Evolutionary conservation across 2,329 filamentous ascomycete species (phyloP), one percentile per base, ranked within the genome.

Genomic region (Penicillium brasilianum): DNA sequence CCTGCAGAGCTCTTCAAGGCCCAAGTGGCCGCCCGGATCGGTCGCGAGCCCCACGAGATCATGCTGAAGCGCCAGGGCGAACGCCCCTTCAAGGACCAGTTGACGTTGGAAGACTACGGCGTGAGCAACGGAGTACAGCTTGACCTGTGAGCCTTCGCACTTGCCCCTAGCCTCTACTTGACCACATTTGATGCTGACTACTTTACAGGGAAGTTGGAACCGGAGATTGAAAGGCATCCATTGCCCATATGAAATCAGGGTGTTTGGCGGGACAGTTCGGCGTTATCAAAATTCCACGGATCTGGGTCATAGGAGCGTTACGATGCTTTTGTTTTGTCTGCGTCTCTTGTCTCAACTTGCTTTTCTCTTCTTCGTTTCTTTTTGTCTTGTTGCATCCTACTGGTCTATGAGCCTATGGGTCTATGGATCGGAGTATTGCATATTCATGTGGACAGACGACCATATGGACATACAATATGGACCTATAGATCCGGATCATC

Each of bases 31-130:
- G 91, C 91, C 43, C 87, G 90, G 64, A 96, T 97, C 70, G 94
- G 94, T 1, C 87, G 94, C 37, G 89, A 96, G 69, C 90, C 93
- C 48, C 91, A 94, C 72, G 92, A 97, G 80, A 97, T 98, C 66
- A 83, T 97, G 79, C 78, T 98, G 61, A 95, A 96, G 82, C 84
- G 94, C 68, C 94, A 98, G 78, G 92, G 93, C 13, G 92, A 97
- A 80, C 81, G 93, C 66, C 93, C 94, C 25, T 97, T 98, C 77
- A 97, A 97, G 82, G 93, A 98, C 74, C 86, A 90, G 69, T 84
- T 97, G 62, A 93, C 88, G 36, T 77, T 97, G 69, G 91, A 91
- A 72, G 94, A 98, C 79, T 98, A 97, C 78, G 92, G 91, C n/a
- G 88, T 98, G 59, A 92, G 90, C 70, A 95, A 95, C 78, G 94